Percentiles rank a stretch among this genome's conserved stretches.
phyloP scores from a whole-genome alignment of 768 basidiomycete species.

The Pisolithus microcarpus region DNA sequence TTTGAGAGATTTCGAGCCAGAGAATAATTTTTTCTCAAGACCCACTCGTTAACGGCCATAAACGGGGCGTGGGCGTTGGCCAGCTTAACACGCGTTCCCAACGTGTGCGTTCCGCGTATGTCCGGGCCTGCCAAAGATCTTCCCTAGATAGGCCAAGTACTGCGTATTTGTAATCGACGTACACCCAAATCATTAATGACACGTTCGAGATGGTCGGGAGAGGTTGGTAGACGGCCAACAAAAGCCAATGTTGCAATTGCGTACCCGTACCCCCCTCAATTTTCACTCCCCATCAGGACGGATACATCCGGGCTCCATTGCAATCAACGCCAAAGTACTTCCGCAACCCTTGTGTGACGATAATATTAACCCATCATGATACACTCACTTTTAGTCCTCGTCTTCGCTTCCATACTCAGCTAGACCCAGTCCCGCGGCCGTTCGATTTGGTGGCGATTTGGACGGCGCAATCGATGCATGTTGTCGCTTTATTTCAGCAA shows the following conservation, averaged over 20 bases:
- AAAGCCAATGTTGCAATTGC: constrained; percentile 16
- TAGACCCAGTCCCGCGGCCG: constrained; percentile 48
- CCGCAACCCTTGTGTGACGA: constrained; percentile 2
- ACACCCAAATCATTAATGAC: no score
- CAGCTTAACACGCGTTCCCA: constrained; percentile 11
- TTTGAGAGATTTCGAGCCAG: not conserved
- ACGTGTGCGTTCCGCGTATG: constrained; percentile 11
- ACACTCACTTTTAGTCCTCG: constrained; percentile 30
- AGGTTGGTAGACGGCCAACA: constrained; percentile 5
- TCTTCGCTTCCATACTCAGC: constrained; percentile 76
- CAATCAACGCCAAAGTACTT: not conserved
- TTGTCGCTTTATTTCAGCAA: constrained; percentile 77
- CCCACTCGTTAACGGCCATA: not conserved
- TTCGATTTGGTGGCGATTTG: constrained; percentile 22
- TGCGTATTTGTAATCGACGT: no score
- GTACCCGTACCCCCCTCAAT: not conserved
- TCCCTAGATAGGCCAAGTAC: no score
- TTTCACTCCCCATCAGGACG: no score
- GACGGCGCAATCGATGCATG: constrained; percentile 26
- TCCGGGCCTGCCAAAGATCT: no score
- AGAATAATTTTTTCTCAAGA: not conserved
- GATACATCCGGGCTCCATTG: no score
- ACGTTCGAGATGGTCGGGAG: no score
- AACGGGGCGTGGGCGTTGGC: not conserved
- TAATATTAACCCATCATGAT: not conserved